These are phyloP conservation scores for Circinella umbellata DNA, from an alignment of 371 early-diverging fungal genomes.

Conservation along the genomic window DNA sequence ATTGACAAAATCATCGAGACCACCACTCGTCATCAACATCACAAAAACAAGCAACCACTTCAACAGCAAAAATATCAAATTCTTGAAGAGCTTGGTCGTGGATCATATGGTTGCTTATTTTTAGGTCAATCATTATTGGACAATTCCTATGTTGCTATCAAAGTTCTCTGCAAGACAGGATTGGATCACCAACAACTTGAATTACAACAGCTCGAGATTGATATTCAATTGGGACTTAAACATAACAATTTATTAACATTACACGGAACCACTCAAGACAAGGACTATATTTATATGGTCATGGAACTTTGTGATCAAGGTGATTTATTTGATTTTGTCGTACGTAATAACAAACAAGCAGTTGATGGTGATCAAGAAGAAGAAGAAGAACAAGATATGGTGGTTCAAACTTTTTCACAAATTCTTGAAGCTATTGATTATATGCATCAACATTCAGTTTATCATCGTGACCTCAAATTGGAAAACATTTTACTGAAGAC, in stretches of 20 bases:
- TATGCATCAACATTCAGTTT: conserved; percentile 60
- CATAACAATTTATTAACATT: conserved; percentile 74
- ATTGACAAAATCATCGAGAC: conserved; percentile 21
- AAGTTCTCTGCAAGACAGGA: conserved; percentile 71
- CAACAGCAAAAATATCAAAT: conserved; percentile 40
- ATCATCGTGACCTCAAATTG: conserved; percentile 82
- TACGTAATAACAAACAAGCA: conserved; percentile 30
- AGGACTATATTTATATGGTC: conserved; percentile 57
- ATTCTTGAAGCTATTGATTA: conserved; percentile 62
- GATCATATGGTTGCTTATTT: conserved; percentile 67
- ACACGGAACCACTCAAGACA: conserved; percentile 56
- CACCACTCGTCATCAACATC: neutral
- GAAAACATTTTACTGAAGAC: conserved; percentile 73
- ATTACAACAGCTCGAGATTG: conserved; percentile 77
- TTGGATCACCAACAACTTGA: conserved; percentile 62
- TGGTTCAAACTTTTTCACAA: conserved; percentile 54
- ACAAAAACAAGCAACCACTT: conserved; percentile 16
- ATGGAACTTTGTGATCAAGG: conserved; percentile 71
- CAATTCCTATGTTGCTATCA: conserved; percentile 67
- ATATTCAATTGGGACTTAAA: conserved; percentile 68
- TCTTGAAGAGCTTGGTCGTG: conserved; percentile 63
- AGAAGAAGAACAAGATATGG: conserved; percentile 24
- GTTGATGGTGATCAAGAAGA: too few species aligned
- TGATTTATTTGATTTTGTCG: conserved; percentile 67
- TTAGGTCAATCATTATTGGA: conserved; percentile 52